phyloP scores from a whole-genome alignment of 2,329 filamentous ascomycete genomes.

The Fusarium nanum region DNA sequence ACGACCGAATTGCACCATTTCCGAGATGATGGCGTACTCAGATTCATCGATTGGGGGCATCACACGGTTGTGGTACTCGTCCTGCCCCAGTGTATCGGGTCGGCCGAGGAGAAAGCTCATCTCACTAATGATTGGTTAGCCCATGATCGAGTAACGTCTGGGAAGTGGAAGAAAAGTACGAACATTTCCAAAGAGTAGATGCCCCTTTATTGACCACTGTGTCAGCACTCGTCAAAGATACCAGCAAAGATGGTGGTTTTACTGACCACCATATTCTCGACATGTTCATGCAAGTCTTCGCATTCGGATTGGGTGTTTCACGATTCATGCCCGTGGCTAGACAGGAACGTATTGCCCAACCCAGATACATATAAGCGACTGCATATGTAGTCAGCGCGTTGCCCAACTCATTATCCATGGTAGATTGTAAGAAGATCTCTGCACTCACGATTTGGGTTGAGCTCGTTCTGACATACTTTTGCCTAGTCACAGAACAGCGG shows the following conservation, averaged over 20 bases:
- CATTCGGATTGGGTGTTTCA: background rate
- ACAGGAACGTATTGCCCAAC: conserved; percentile 8
- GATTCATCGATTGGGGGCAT: conserved; percentile 1
- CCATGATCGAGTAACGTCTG: background rate
- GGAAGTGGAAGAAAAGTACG: background rate
- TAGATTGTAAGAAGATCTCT: background rate
- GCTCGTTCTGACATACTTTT: conserved; percentile 16
- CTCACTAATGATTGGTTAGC: background rate
- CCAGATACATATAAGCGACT: conserved; percentile 18
- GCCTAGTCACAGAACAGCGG: background rate
- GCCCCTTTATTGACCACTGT: background rate
- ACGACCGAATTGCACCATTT: conserved; percentile 8
- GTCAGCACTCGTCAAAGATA: background rate
- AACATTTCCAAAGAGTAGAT: conserved; percentile 14
- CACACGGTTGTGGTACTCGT: conserved; percentile 11
- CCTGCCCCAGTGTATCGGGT: conserved; percentile 11
- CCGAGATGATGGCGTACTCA: conserved; percentile 9
- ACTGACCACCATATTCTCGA: conserved; percentile 19
- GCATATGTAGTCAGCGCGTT: background rate
- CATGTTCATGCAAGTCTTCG: background rate
- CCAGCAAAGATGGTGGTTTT: too few species aligned
- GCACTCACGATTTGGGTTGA: conserved; percentile 10
- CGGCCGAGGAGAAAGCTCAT: conserved; percentile 8
- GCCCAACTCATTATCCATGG: background rate
- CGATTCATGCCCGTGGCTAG: conserved; percentile 10